Conservation (phyloP, 1,139 yeast species). For the Yamadazyma dushanensis region DNA sequence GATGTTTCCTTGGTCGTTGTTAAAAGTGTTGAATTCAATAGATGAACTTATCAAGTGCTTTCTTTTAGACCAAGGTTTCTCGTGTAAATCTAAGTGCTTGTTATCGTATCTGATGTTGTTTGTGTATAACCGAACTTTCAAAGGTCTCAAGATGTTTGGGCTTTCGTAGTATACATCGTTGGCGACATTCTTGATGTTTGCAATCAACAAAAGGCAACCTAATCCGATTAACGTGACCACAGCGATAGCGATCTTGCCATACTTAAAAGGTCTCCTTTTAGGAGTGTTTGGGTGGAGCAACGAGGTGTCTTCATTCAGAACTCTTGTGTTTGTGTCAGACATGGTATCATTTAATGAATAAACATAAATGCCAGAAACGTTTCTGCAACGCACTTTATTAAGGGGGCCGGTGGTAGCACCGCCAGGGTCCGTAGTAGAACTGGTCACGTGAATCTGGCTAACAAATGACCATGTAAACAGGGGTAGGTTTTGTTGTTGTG, state of each 20-base stretch:
- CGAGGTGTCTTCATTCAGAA: not conserved
- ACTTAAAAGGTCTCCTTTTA: not conserved
- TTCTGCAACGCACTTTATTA: no score
- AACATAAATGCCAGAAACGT: no score
- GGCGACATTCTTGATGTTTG: not conserved
- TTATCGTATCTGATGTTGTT: constrained; percentile 56
- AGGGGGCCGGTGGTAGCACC: no score
- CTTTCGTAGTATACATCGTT: constrained; percentile 2
- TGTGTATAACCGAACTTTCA: constrained; percentile 45
- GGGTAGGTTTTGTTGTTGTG: no score
- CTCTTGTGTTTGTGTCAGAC: not conserved
- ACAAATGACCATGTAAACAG: no score
- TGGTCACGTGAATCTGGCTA: no score
- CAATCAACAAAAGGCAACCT: constrained; percentile 1
- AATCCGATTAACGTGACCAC: not conserved
- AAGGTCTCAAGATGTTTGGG: constrained; percentile 15
- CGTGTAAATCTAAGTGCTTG: constrained; percentile 28
- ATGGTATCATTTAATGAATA: no score
- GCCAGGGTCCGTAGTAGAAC: no score
- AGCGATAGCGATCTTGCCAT: constrained; percentile 1
- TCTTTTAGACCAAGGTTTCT: constrained; percentile 46
- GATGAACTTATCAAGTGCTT: constrained; percentile 34
- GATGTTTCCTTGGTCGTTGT: constrained; percentile 31
- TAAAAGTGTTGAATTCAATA: constrained; percentile 35
- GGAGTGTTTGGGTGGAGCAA: not conserved